A percentile compares a stretch with the other conserved stretches of the same genome.
phyloP scores from a whole-genome alignment of 1,139 yeast species.

The Saccharomyces pastorianus region DNA sequence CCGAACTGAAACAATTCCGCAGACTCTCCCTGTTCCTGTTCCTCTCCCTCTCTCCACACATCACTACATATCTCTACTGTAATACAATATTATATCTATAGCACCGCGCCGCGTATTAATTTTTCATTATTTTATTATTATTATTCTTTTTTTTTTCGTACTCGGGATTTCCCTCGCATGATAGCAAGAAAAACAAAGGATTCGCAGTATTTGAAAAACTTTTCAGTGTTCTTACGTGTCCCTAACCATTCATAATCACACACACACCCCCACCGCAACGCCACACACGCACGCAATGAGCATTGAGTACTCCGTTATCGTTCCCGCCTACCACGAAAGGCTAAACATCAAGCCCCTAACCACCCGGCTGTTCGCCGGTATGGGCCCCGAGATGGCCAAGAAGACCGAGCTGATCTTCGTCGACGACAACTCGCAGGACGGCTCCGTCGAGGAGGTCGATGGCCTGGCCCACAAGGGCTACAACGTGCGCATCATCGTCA shows the following conservation, averaged over 20 bases:
- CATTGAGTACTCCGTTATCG: slow-evolving; percentile 36
- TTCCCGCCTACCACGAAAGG: slow-evolving; percentile 42
- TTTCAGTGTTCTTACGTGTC: background rate
- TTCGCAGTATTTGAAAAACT: background rate
- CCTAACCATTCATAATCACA: too few species aligned
- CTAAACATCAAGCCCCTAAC: slow-evolving; percentile 40
- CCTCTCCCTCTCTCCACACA: too few species aligned
- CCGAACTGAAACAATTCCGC: too few species aligned
- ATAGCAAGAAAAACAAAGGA: background rate
- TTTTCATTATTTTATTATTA: background rate
- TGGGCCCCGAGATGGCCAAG: slow-evolving; percentile 36
- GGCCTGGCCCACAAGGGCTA: slow-evolving; percentile 36
- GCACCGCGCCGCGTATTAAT: too few species aligned
- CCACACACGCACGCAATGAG: slow-evolving; percentile 26
- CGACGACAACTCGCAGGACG: slow-evolving; percentile 43
- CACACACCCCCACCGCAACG: too few species aligned
- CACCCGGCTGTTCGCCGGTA: slow-evolving; percentile 38
- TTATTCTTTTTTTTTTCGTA: background rate
- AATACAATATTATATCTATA: too few species aligned
- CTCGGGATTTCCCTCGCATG: too few species aligned
- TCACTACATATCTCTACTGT: too few species aligned
- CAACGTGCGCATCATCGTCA: slow-evolving; percentile 39
- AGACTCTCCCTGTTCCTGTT: too few species aligned
- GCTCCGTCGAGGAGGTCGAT: slow-evolving; percentile 42
- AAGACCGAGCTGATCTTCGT: slow-evolving; percentile 40